Base-by-base conservation (phyloP, 176 grass and related monocot species). In the Zoysia japonica region DNA sequence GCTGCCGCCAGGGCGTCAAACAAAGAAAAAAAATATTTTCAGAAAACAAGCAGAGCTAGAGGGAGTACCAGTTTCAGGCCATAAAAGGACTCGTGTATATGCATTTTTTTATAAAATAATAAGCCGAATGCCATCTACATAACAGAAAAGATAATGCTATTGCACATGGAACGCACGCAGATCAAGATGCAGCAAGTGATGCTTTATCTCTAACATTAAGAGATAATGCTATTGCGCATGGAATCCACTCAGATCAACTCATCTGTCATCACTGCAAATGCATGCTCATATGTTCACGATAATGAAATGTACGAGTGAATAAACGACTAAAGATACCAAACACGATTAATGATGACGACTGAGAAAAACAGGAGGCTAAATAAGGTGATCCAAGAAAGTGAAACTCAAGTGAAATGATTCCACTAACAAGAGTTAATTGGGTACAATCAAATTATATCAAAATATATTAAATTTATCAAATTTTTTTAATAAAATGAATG, bases 191-290 rank as follows among this genome's bases (percentile, higher is more conserved):
- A 76, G 1, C 40, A 15, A 75, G 72, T 60, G 72, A n/a, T 28
- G 56, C 54, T 17, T 71, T 62, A 59, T 2, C 46, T 9, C 28
- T 28, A 28, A 28, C 28, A 28, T 63, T 63, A 62, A 84, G 56
- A 38, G 38, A 78, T 65, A 50, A 45, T 63, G 47, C 2, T 65
- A 59, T 12, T 62, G 75, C 20, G 57, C 5, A 71, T 20, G 35
- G 79, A 82, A 49, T 7, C 41, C 16, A 70, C 65, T 7, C 55
- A 82, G 39, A 76, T 49, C 62, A 51, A 10, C 63, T 68, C 16
- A 78, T 38, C 60, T 37, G 1, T 53, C 4, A 61, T 47, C 42
- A 55, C 20, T 9, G 12, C 77, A 68, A 4, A 65, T 0, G 9
- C 38, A 44, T 7, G 53, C 47, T 39, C 4, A 3, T 16, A 46